A percentile compares a stretch with the other conserved stretches of the same genome.
Evolutionary conservation across 306 rosid species (phyloP).

Genomic region (Ochetophila trinervis): DNA sequence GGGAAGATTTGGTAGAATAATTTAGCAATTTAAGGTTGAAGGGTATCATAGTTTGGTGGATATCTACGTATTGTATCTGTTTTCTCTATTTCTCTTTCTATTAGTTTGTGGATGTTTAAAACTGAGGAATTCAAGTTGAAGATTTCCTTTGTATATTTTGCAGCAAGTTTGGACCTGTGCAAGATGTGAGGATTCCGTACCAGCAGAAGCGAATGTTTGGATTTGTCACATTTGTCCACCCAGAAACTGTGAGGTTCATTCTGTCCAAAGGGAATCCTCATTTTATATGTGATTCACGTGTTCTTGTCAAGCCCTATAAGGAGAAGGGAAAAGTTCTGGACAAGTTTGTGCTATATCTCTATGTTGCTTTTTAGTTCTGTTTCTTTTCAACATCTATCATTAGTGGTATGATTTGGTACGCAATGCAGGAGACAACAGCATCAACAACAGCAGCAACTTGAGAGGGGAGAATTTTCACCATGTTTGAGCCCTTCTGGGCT

Average conservation of each 20-base stretch:
- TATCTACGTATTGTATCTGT: too few relatives aligned
- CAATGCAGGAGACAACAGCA: slow-evolving; percentile 52
- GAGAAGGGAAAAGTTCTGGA: slow-evolving; percentile 94
- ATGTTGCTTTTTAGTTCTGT: not conserved
- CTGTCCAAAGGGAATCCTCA: slow-evolving; percentile 94
- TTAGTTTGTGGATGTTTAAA: not conserved
- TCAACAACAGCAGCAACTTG: slow-evolving; percentile 48
- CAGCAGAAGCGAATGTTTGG: slow-evolving; percentile 99
- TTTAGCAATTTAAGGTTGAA: too few relatives aligned
- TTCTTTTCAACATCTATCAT: not conserved
- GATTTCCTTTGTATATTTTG: slow-evolving; percentile 26
- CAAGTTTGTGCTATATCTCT: slow-evolving; percentile 43
- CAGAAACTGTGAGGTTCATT: slow-evolving; percentile 87
- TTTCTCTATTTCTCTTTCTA: too few relatives aligned
- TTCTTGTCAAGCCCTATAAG: slow-evolving; percentile 97
- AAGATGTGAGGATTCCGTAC: slow-evolving; percentile 97
- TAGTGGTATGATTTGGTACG: slow-evolving; percentile 8
- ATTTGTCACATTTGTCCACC: slow-evolving; percentile 88
- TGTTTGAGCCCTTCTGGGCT: slow-evolving; percentile 50
- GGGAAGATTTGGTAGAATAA: too few relatives aligned
- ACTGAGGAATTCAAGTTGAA: slow-evolving; percentile 21
- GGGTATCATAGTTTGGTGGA: too few relatives aligned
- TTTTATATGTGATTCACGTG: slow-evolving; percentile 94
- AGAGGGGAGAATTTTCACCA: slow-evolving; percentile 49
- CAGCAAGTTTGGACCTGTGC: slow-evolving; percentile 96